Base-by-base conservation (phyloP, 495 filamentous ascomycete genomes). In the Annulohypoxylon nitens region DNA sequence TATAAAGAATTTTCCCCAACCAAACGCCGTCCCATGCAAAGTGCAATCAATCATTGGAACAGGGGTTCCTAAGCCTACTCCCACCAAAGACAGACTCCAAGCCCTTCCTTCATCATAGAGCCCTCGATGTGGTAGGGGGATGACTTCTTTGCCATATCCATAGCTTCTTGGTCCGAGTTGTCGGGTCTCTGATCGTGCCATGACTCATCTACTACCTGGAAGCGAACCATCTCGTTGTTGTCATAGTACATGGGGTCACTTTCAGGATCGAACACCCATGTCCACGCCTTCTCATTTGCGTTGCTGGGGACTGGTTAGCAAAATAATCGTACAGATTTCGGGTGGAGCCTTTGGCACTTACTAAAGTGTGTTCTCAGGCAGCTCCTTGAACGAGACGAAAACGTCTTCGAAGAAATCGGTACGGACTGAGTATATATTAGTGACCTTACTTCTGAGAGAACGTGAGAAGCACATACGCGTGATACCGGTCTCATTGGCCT, bases 361-460 rank as follows among this genome's bases (percentile, higher is more conserved):
- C 92, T 94, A 97, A 75, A 85, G 84, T 12, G 89, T 87, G n/a
- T 86, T 87, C 18, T 92, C 88, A 37, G 93, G 89, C 0, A 98
- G 86, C 62, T 91, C 85, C 11, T 87, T 80, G 2, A 86, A 85
- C 0, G 94, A 93, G 2, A 98, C 88, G 60, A 91, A 88, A 43
- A 98, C 94, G 65, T 98, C 94, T 71, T 93, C 90, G 76, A 97
- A 98, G 78, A 99, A 99, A 59, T 94, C 92, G 0, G 93, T 89
- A 14, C 88, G 88, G 50, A 98, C 93, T 93, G 61, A 41, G 10
- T 9, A 34, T 11, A n/a, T 0, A 26, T 71, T 62, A 67, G 64
- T 54, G 37, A 58, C 36, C 7, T 2, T 43, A 14, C 39, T 23
- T 64, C 0, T 41, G 50, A 39, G 25, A 23, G 37, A 33, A 64